phyloP scores from a whole-genome alignment of 2,329 filamentous ascomycete genomes.

The Sclerotinia glacialis region DNA sequence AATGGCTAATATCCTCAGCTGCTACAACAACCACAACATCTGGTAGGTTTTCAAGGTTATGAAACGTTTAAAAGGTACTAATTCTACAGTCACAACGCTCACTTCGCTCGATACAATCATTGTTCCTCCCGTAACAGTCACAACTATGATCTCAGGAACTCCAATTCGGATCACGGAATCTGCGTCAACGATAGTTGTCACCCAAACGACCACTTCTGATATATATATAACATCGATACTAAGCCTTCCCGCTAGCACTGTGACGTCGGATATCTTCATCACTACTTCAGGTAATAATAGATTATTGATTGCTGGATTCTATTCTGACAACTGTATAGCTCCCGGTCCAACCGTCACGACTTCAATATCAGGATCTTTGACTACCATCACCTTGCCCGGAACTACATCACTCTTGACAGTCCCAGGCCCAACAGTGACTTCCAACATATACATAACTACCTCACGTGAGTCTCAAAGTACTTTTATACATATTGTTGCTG shows the following conservation, averaged over 20 bases:
- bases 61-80: background rate
- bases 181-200: constrained; percentile 6
- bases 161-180: constrained; percentile 2
- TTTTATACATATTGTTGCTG: background rate
- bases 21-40: background rate
- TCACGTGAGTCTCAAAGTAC: background rate
- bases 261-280: background rate
- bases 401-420: constrained; percentile 13
- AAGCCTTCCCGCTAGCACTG: constrained; percentile 6
- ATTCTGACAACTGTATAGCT: background rate
- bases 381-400: constrained; percentile 20
- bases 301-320: no score
- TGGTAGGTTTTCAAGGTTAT: background rate
- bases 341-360: constrained; percentile 13
- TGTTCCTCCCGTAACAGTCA: background rate
- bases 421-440: background rate
- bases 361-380: constrained; percentile 26
- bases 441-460: background rate
- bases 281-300: constrained; percentile 6
- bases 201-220: constrained; percentile 12
- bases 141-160: background rate
- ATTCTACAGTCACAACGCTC: background rate
- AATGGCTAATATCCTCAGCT: background rate
- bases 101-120: background rate
- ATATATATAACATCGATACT: background rate